These are phyloP conservation scores for Echinosophora koreensis DNA, from an alignment of 306 rosid genomes.

Conservation along the genomic window DNA sequence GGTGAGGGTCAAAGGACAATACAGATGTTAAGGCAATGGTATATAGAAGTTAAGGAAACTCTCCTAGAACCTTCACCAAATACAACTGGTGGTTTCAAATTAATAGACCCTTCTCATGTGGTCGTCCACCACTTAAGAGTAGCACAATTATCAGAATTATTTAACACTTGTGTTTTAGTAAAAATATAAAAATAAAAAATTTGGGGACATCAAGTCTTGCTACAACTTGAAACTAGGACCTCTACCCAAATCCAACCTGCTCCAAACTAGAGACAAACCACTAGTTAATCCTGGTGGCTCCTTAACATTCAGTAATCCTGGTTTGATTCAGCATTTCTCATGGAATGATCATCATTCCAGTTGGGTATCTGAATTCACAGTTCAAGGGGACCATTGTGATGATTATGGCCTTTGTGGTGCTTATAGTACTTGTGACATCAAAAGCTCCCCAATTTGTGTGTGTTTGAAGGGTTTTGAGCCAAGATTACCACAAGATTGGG, in stretches of 20 bases:
- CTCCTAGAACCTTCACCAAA: neutral
- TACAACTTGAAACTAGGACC: too few relatives aligned
- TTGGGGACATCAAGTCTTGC: too few relatives aligned
- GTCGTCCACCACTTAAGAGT: neutral
- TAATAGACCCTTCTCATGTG: conserved; percentile 3
- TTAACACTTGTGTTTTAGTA: conserved; percentile 2
- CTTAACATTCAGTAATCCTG: conserved; percentile 47
- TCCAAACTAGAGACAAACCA: conserved; percentile 49
- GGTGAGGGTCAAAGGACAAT: conserved; percentile 7
- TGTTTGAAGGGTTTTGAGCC: conserved; percentile 57
- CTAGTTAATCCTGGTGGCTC: conserved; percentile 32
- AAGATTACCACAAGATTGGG: conserved; percentile 40
- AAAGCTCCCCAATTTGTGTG: conserved; percentile 34
- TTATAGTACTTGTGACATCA: conserved; percentile 47
- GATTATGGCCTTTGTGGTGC: conserved; percentile 59
- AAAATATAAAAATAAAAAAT: too few relatives aligned
- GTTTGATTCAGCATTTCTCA: conserved; percentile 50
- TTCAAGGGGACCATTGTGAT: conserved; percentile 56
- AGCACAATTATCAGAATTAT: conserved; percentile 1
- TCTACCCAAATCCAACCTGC: too few relatives aligned
- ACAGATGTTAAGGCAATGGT: neutral
- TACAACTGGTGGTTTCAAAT: conserved; percentile 15
- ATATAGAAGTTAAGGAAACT: neutral
- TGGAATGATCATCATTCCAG: conserved; percentile 48
- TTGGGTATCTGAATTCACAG: conserved; percentile 46